A percentile compares a stretch with the other conserved stretches of the same genome.
Evolutionary conservation across 805 yeast species (phyloP).

Genomic region (Starmerella scarabaei): DNA sequence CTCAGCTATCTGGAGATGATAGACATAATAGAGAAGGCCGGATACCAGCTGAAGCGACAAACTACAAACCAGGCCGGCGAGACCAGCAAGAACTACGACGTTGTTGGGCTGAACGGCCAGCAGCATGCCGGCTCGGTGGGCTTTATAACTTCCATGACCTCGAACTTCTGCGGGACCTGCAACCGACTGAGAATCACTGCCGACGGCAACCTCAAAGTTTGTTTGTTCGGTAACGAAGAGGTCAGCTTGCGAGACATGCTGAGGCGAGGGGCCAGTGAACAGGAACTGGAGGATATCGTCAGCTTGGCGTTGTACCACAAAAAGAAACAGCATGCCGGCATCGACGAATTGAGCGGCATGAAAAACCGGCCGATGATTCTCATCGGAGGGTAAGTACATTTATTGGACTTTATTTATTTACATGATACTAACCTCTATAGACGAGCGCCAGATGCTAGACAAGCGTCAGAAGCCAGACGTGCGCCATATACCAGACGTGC

Average conservation of each 20-base stretch:
- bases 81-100: conserved; percentile 36
- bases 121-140: conserved; percentile 35
- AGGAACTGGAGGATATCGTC: conserved; percentile 31
- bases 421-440: neutral
- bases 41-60: conserved; percentile 11
- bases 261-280: conserved; percentile 29
- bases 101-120: conserved; percentile 25
- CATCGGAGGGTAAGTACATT: conserved; percentile 37
- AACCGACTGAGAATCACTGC: conserved; percentile 40
- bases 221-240: conserved; percentile 42
- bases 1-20: conserved; percentile 36
- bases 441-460: neutral
- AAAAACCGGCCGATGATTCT: conserved; percentile 45
- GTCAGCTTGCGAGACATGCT: conserved; percentile 36
- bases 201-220: conserved; percentile 44
- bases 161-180: conserved; percentile 40
- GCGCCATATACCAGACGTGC: neutral
- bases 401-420: neutral
- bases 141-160: conserved; percentile 45
- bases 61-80: conserved; percentile 30
- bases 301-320: conserved; percentile 36
- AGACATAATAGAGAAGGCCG: conserved; percentile 22
- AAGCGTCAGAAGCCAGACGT: neutral
- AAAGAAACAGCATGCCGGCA: conserved; percentile 40
- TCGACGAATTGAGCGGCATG: conserved; percentile 34